Evolutionary conservation across 306 rosid genomes (phyloP).

Genomic region (Psophocarpus tetragonolobus): DNA sequence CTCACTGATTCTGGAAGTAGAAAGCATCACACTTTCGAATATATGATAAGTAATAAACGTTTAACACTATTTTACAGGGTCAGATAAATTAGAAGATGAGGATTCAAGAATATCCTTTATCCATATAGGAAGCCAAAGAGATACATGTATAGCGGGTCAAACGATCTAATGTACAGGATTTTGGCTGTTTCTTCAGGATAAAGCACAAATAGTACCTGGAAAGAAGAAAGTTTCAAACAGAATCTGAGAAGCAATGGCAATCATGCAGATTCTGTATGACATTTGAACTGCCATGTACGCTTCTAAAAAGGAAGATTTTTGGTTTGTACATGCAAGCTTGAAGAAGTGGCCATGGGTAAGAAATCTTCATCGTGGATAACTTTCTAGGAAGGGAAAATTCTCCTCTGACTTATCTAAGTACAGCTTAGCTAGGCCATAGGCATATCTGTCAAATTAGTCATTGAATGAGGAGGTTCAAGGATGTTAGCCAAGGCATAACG

Average conservation of each 20-base stretch:
- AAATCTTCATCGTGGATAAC: constrained; percentile 25
- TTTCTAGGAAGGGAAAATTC: neutral
- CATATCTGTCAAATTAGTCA: constrained; percentile 48
- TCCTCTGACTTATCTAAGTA: constrained; percentile 11
- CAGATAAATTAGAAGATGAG: constrained; percentile 18
- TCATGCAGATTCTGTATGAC: neutral
- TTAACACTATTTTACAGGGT: constrained; percentile 23
- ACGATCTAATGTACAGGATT: constrained; percentile 20
- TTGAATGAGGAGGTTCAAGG: neutral
- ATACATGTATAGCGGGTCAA: constrained; percentile 25
- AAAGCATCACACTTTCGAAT: neutral
- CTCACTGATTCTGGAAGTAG: constrained; percentile 15
- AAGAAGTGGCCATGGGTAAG: constrained; percentile 29
- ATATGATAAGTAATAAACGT: constrained; percentile 9
- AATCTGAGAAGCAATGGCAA: neutral
- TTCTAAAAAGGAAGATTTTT: constrained; percentile 2
- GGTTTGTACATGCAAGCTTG: constrained; percentile 36
- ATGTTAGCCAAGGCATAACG: constrained; percentile 4
- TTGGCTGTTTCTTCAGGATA: constrained; percentile 29
- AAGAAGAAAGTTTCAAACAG: constrained; percentile 7
- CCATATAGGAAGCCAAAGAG: constrained; percentile 10
- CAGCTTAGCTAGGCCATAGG: constrained; percentile 41
- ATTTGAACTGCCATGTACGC: neutral
- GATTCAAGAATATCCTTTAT: constrained; percentile 33
- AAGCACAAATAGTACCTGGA: constrained; percentile 20